phyloP scores from a whole-genome alignment of 2,329 filamentous ascomycete species.

The Moelleriella libera region DNA sequence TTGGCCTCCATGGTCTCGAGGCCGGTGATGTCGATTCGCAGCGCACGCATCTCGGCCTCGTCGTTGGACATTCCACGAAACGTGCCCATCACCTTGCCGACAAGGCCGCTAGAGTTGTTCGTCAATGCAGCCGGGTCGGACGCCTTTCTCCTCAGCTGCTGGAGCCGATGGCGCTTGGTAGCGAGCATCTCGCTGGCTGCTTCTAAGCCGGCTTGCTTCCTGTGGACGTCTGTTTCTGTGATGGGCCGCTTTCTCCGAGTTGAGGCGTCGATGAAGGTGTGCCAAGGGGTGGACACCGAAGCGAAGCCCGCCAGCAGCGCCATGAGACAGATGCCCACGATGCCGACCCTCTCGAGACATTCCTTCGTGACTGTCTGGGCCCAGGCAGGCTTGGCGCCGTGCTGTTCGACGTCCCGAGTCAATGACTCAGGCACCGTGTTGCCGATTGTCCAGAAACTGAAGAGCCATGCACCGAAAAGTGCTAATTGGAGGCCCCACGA shows the following conservation, averaged over 20 bases:
- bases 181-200: slow-evolving; percentile 68
- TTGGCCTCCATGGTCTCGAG: slow-evolving; percentile 68
- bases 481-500: slow-evolving; percentile 50
- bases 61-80: slow-evolving; percentile 51
- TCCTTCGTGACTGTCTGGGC: slow-evolving; percentile 30
- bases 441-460: slow-evolving; percentile 64
- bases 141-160: slow-evolving; percentile 51
- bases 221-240: slow-evolving; percentile 58
- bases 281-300: slow-evolving; percentile 77
- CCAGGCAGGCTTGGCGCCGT: slow-evolving; percentile 12
- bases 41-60: slow-evolving; percentile 40
- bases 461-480: slow-evolving; percentile 55
- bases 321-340: slow-evolving; percentile 79
- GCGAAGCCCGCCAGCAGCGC: slow-evolving; percentile 80
- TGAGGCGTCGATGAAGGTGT: slow-evolving; percentile 56
- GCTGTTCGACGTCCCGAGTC: background rate
- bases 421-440: slow-evolving; percentile 34
- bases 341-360: slow-evolving; percentile 57
- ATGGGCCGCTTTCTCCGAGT: slow-evolving; percentile 38
- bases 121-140: slow-evolving; percentile 20
- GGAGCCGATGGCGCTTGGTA: slow-evolving; percentile 59
- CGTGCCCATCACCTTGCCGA: slow-evolving; percentile 61
- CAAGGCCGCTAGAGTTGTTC: slow-evolving; percentile 33
- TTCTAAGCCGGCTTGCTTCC: slow-evolving; percentile 67
- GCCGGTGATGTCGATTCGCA: slow-evolving; percentile 65